Evolutionary conservation across 129 eudicot genomes (phyloP).

Genomic region (Tagetes patula): DNA sequence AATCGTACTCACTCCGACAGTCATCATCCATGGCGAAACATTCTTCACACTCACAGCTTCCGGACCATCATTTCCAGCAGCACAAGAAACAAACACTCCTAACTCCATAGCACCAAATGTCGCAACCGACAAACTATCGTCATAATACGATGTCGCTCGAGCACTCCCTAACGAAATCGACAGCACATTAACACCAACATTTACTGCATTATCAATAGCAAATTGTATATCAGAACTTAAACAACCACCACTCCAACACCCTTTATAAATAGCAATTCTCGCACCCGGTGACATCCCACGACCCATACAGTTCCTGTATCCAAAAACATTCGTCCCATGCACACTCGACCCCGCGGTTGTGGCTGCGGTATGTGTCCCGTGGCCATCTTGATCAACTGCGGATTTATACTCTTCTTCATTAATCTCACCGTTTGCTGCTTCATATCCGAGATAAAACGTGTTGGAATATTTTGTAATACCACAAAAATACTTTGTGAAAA

Average conservation of each 20-base stretch:
- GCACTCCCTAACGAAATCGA: conserved; percentile 73
- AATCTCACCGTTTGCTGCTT: conserved; percentile 58
- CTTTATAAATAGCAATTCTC: conserved; percentile 65
- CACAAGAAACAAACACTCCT: conserved; percentile 71
- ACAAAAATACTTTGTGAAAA: no score
- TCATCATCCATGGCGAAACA: conserved; percentile 74
- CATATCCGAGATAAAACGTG: conserved; percentile 50
- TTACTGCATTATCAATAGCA: conserved; percentile 67
- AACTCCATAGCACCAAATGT: conserved; percentile 76
- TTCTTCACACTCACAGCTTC: conserved; percentile 60
- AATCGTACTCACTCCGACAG: conserved; percentile 71
- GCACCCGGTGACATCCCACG: conserved; percentile 64
- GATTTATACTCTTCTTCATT: conserved; percentile 59
- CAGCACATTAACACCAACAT: conserved; percentile 63
- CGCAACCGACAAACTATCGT: conserved; percentile 58
- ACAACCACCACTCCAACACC: conserved; percentile 73
- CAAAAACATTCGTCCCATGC: conserved; percentile 56
- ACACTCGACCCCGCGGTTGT: conserved; percentile 65
- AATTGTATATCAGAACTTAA: conserved; percentile 71
- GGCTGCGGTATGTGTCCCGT: conserved; percentile 74
- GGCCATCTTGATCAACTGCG: conserved; percentile 74
- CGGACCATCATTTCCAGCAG: conserved; percentile 76
- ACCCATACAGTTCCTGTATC: conserved; percentile 63
- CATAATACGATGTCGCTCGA: conserved; percentile 53
- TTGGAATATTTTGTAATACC: no score